These are phyloP conservation scores for Spirogloea muscicola DNA, from an alignment of 139 green algal genomes.

Conservation along the genomic window DNA sequence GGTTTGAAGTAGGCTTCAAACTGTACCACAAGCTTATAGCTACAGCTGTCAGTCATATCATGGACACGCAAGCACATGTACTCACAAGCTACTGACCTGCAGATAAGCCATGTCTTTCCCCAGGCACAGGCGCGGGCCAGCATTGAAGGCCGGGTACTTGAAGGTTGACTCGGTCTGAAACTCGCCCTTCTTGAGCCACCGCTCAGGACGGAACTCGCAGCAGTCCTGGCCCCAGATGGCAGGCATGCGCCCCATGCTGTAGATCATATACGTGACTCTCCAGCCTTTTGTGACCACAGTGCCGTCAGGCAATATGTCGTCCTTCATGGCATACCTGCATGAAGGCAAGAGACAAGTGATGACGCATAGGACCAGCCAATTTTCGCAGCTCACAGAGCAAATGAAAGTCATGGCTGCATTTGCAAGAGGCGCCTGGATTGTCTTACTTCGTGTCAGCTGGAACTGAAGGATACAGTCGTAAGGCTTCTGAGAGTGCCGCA, in stretches of 20 bases:
- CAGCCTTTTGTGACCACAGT: background rate
- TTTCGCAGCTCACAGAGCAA: background rate
- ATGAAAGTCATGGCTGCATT: background rate
- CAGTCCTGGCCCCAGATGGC: conserved; percentile 15
- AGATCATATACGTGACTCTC: conserved; percentile 11
- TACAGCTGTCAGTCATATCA: background rate
- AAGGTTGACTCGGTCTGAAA: conserved; percentile 12
- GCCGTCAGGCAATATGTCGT: conserved; percentile 13
- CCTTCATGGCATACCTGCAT: conserved; percentile 1
- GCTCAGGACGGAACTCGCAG: conserved; percentile 15
- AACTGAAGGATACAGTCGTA: conserved; percentile 34
- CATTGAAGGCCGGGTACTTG: conserved; percentile 32
- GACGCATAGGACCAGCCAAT: background rate
- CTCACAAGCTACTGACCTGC: background rate
- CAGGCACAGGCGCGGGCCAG: conserved; percentile 37
- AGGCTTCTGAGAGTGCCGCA: conserved; percentile 21
- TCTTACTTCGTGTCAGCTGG: conserved; percentile 37
- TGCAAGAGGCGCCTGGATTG: background rate
- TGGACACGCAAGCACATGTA: background rate
- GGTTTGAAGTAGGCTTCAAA: background rate
- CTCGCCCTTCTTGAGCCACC: conserved; percentile 11
- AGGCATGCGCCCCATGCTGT: conserved; percentile 20
- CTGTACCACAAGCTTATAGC: background rate
- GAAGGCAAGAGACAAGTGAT: background rate
- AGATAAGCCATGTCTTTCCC: conserved; percentile 38